Evolutionary conservation across 345 rosid species (phyloP).

Genomic region (Acer saccharum): DNA sequence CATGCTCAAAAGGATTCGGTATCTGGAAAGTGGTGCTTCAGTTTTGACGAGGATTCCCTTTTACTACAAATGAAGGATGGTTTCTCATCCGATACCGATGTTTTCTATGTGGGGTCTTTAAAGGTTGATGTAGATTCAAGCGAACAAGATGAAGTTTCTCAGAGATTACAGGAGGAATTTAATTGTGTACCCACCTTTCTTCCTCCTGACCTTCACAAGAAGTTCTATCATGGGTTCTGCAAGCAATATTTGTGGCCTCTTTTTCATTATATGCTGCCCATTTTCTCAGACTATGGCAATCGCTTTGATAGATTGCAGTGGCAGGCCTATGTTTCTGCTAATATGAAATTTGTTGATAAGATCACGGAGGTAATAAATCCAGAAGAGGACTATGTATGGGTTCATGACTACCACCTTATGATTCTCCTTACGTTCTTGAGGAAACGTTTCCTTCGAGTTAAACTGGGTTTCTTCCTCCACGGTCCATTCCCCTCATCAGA

Average conservation of each 20-base stretch:
- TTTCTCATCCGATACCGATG: slow-evolving; percentile 39
- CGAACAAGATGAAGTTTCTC: slow-evolving; percentile 52
- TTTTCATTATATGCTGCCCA: slow-evolving; percentile 55
- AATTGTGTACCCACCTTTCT: slow-evolving; percentile 50
- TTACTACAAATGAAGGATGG: slow-evolving; percentile 47
- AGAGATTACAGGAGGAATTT: slow-evolving; percentile 41
- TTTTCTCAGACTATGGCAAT: slow-evolving; percentile 47
- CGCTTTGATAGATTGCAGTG: slow-evolving; percentile 42
- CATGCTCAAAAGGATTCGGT: slow-evolving; percentile 39
- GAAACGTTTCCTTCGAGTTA: slow-evolving; percentile 42
- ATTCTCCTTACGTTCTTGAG: slow-evolving; percentile 51
- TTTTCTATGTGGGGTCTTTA: slow-evolving; percentile 48
- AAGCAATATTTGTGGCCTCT: slow-evolving; percentile 54
- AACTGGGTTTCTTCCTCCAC: slow-evolving; percentile 57
- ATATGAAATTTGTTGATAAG: slow-evolving; percentile 51
- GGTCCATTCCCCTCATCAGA: slow-evolving; percentile 57
- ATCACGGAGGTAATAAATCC: slow-evolving; percentile 46
- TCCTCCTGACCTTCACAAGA: slow-evolving; percentile 43
- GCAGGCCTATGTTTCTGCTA: slow-evolving; percentile 56
- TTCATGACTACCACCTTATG: slow-evolving; percentile 59
- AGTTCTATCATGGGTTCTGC: slow-evolving; percentile 50
- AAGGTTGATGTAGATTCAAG: slow-evolving; percentile 36
- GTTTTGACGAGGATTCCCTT: slow-evolving; percentile 41
- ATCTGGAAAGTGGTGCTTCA: slow-evolving; percentile 40
- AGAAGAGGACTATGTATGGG: slow-evolving; percentile 51